Percentiles rank a stretch among this genome's conserved stretches.
These are phyloP conservation scores for Zalaria obscura DNA, from an alignment of 2,329 filamentous ascomycete species.

Conservation along the genomic window DNA sequence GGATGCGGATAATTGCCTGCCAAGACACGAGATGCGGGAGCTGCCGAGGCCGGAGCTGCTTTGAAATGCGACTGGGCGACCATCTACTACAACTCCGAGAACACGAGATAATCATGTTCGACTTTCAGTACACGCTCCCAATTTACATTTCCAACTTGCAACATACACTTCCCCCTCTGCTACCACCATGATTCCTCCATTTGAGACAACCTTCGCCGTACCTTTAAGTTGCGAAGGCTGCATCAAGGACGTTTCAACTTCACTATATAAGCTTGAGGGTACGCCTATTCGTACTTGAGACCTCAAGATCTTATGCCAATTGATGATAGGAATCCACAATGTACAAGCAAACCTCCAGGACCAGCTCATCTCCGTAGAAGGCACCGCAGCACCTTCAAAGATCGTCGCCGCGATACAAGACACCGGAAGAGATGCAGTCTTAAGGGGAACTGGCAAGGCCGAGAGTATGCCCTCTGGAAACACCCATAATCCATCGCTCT, in stretches of 20 bases:
- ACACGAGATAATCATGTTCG: not conserved
- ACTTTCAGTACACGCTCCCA: not conserved
- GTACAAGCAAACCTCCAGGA: constrained; percentile 71
- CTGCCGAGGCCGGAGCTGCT: not conserved
- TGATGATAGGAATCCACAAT: constrained; percentile 56
- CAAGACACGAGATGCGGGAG: too few species aligned
- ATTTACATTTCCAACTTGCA: too few species aligned
- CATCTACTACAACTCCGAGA: too few species aligned
- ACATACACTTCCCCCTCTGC: not conserved
- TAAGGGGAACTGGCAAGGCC: constrained; percentile 74
- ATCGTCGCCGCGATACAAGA: constrained; percentile 81
- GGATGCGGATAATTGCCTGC: too few species aligned
- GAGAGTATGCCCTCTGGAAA: constrained; percentile 45
- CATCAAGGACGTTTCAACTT: constrained; percentile 70
- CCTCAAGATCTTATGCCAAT: too few species aligned
- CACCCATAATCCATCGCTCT: too few species aligned
- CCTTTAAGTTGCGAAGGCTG: constrained; percentile 85
- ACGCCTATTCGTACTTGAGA: constrained; percentile 9
- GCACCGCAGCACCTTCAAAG: constrained; percentile 78
- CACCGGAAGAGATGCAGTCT: constrained; percentile 85
- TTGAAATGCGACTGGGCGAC: not conserved
- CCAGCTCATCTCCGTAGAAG: constrained; percentile 73
- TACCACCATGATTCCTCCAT: constrained; percentile 18
- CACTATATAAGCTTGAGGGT: constrained; percentile 61
- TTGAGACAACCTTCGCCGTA: constrained; percentile 84